These are phyloP conservation scores for Pichia californica DNA, from an alignment of 805 yeast genomes.

Conservation along the genomic window DNA sequence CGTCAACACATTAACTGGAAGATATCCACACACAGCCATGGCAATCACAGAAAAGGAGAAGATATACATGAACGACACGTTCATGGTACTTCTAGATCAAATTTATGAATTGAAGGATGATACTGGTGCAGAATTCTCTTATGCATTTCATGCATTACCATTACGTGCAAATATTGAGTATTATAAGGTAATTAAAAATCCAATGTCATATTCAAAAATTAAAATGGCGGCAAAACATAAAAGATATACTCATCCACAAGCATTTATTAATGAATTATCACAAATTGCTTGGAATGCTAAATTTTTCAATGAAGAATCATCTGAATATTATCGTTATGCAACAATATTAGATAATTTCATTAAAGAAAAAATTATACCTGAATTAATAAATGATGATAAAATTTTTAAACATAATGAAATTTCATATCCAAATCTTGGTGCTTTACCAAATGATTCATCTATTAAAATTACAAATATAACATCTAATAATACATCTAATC, in stretches of 20 bases:
- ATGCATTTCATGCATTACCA: slow-evolving; percentile 66
- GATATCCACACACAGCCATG: too few relatives aligned
- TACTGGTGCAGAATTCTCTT: slow-evolving; percentile 26
- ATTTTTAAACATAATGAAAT: slow-evolving; percentile 33
- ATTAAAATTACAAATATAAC: background rate
- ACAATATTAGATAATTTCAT: slow-evolving; percentile 48
- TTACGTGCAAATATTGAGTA: slow-evolving; percentile 67
- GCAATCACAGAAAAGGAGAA: slow-evolving; percentile 14
- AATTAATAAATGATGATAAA: slow-evolving; percentile 35
- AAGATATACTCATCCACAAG: slow-evolving; percentile 54
- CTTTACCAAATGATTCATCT: slow-evolving; percentile 43
- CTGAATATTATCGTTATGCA: slow-evolving; percentile 65
- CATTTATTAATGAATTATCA: slow-evolving; percentile 69
- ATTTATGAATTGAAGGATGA: slow-evolving; percentile 23
- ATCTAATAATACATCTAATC: too few relatives aligned
- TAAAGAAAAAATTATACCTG: slow-evolving; percentile 41
- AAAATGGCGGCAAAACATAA: slow-evolving; percentile 49
- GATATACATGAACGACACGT: slow-evolving; percentile 14
- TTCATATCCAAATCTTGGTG: slow-evolving; percentile 61
- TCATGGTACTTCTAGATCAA: slow-evolving; percentile 16
- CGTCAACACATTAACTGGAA: too few relatives aligned
- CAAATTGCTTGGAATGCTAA: slow-evolving; percentile 90
- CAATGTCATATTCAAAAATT: slow-evolving; percentile 75
- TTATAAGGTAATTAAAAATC: slow-evolving; percentile 68
- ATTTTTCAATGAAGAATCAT: slow-evolving; percentile 66